Evolutionary conservation across 2,329 filamentous ascomycete genomes (phyloP), one percentile per base, ranked within the genome.

Genomic region (Diplodia intermedia): DNA sequence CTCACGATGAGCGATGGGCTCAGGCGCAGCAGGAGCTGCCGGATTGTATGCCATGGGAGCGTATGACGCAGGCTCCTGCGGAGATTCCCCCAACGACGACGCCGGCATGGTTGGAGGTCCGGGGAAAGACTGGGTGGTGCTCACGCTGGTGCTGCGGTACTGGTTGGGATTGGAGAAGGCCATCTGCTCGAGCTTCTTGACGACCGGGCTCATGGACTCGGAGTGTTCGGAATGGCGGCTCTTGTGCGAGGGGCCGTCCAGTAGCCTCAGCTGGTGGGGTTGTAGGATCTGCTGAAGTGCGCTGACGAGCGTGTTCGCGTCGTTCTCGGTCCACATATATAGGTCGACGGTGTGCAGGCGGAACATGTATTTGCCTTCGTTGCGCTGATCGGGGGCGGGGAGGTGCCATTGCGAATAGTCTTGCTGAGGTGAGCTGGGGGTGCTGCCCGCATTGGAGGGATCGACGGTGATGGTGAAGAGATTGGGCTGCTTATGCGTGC

Each of bases 281-380:
- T 90, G 89, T 31, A 92, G 78, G 4, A 92, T 86, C 66, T 88
- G 85, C 62, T 89, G 83, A 66, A 92, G 81, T 15, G 88, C 88
- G 72, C 90, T 90, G 69, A 93, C 80, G 71, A 94, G 91, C 68
- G 88, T 85, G 33, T 88, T 81, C 1, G 91, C 90, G 78, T 94
- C 91, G 67, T 88, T 84, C 69, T 88, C 86, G 0, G 88, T 92
- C 90, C 90, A 93, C 75, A 94, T 91, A 80, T 94, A 94, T 15
- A 94, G 81, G 74, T 94, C 91, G 68, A 94, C 77, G 0, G 89
- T 90, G 75, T 92, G 89, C 8, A 94, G 85, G 75, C 88, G 89
- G 80, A 93, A 93, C 82, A 93, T 87, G 77, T 93, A 93, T 77
- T 91, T 92, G 75, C 86, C 89, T 78, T 93, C 88, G 78, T 92